Conservation (phyloP, 257 asterid genomes). For the Solanum clarkiae region DNA sequence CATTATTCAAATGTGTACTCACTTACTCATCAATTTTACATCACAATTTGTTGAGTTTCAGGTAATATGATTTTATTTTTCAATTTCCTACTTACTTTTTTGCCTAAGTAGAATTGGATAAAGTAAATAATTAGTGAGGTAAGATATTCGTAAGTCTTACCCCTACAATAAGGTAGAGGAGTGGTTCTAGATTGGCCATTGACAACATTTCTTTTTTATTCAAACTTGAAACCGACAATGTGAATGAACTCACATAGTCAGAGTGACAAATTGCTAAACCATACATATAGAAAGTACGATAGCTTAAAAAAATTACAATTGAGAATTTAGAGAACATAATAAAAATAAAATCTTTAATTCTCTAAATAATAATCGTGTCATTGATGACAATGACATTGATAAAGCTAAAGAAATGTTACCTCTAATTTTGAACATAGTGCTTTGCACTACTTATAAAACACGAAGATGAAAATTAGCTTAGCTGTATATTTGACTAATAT, state of each 20-base stretch:
- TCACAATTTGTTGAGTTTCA: neutral
- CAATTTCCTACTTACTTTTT: neutral
- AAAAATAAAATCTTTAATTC: neutral
- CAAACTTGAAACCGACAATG: too few relatives aligned
- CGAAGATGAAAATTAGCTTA: neutral
- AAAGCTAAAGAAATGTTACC: neutral
- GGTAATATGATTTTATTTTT: neutral
- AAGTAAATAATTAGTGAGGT: too few relatives aligned
- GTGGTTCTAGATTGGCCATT: too few relatives aligned
- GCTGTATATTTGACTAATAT: neutral
- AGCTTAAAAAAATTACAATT: neutral
- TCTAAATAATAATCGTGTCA: neutral
- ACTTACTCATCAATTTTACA: neutral
- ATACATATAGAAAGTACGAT: neutral
- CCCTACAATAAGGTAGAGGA: too few relatives aligned
- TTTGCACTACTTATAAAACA: neutral
- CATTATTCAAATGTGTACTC: neutral
- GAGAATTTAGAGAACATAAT: neutral
- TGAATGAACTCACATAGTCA: too few relatives aligned
- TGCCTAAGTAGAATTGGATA: too few relatives aligned
- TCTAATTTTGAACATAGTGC: neutral
- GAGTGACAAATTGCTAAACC: too few relatives aligned
- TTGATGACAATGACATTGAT: neutral
- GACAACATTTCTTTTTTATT: too few relatives aligned
- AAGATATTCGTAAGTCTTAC: too few relatives aligned